A percentile compares a stretch with the other conserved stretches of the same genome.
phyloP scores from a whole-genome alignment of 108 stramenopile species.

The Poteriospumella lacustris region DNA sequence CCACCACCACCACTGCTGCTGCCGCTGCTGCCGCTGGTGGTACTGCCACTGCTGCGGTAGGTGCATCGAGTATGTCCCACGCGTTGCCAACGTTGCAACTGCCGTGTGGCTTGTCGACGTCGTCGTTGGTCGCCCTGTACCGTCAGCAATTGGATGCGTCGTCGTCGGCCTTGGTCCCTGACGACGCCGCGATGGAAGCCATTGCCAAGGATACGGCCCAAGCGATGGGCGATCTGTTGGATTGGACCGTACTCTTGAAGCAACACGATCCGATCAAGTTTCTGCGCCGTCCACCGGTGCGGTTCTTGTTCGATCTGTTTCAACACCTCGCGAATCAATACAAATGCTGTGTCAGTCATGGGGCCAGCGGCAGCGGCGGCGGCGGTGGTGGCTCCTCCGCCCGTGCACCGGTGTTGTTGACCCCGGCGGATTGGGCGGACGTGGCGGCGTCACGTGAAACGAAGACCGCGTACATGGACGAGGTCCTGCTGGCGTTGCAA shows the following conservation, averaged over 20 bases:
- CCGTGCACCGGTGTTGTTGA: background rate
- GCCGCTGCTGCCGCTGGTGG: too few relatives aligned
- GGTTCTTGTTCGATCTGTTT: constrained; percentile 22
- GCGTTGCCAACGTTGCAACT: too few relatives aligned
- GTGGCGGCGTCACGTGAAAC: background rate
- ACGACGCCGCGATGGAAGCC: too few relatives aligned
- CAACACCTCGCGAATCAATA: background rate
- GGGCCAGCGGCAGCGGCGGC: background rate
- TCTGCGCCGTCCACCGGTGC: constrained; percentile 11
- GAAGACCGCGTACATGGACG: constrained; percentile 3
- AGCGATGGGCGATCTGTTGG: background rate
- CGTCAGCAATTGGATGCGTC: too few relatives aligned
- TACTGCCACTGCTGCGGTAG: too few relatives aligned
- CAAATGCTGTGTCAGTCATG: background rate
- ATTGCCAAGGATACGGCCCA: background rate
- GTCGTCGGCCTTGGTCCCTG: too few relatives aligned
- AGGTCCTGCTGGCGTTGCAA: too few relatives aligned
- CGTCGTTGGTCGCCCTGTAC: too few relatives aligned
- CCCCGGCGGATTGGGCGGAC: background rate
- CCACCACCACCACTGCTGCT: too few relatives aligned
- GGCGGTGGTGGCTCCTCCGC: background rate
- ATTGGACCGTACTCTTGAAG: background rate
- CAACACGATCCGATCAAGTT: background rate
- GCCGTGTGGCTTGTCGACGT: too few relatives aligned
- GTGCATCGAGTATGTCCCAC: too few relatives aligned